Base-by-base conservation (phyloP, 139 green algal species). In the Nannochloris sp. region DNA sequence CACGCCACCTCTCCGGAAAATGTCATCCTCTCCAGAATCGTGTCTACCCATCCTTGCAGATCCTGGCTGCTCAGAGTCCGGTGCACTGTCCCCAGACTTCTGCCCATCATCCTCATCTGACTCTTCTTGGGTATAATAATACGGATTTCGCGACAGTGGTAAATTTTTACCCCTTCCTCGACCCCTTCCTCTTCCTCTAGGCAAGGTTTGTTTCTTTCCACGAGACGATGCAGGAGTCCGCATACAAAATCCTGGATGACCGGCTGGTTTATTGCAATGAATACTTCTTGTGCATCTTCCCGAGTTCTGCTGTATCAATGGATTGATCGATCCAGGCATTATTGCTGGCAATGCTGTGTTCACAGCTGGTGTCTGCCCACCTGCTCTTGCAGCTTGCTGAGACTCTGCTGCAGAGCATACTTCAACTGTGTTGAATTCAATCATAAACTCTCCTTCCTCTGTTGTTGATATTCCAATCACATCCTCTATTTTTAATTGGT, bases 381-480 rank as follows among this genome's bases (percentile, higher is more conserved):
- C 48, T 25, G 13, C 59, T 16, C 70, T 59, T 10, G 70, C 65
- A 6, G 64, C 70, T 13, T 66, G 59, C 49, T 73, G 70, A 25
- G 61, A 71, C 49, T 77, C 70, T 46, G 64, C 68, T 29, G 70
- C 70, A 36, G 40, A 49, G 64, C 69, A 60, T 49, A 77, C 70
- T 58, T 77, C 70, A 31, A 69, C 65, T 2, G 70, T 77, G 59
- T 77, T 77, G 49, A 66, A 72, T 50, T 77, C 70, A 28, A 77
- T 59, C 40, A 77, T 44, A 59, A 77, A 77, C 36, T 67, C 50
- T 14, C 65, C 65, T 6, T 72, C 63, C 62, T 67, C 56, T 6
- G 70, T 63, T 31, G 62, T 69, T 45, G 77, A 75, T 20, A 91
- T 66, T 50, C 80, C 84, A 44, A 91, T 63, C 31, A 79, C 76